Conservation (phyloP, 1,284 basidiomycete genomes). For the Puccinia sorghi region DNA sequence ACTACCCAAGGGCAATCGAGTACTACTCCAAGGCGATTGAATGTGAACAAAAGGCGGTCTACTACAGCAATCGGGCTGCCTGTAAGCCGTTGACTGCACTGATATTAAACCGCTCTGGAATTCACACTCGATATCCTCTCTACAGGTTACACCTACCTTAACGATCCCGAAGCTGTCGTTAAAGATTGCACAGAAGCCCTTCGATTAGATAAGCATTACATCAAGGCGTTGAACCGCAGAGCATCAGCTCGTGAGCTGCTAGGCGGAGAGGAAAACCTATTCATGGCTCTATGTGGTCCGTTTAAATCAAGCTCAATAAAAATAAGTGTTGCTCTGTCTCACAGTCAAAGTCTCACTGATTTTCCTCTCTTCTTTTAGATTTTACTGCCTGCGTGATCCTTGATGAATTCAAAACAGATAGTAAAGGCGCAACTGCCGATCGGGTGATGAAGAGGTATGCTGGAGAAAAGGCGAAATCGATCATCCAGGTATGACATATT, state of each 20-base stretch:
- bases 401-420: constrained; percentile 83
- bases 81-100: constrained; percentile 64
- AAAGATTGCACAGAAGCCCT: constrained; percentile 88
- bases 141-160: constrained; percentile 85
- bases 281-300: constrained; percentile 71
- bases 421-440: constrained; percentile 79
- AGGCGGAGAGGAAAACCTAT: constrained; percentile 65
- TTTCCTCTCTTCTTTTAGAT: constrained; percentile 66
- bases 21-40: constrained; percentile 91
- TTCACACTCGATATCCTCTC: not conserved
- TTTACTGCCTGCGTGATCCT: constrained; percentile 94
- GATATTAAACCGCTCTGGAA: not conserved
- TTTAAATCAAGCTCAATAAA: not conserved
- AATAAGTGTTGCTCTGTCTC: not conserved
- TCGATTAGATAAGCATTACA: constrained; percentile 77
- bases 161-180: constrained; percentile 79
- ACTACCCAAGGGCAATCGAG: constrained; percentile 74
- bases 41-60: constrained; percentile 75
- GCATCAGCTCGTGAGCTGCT: constrained; percentile 82
- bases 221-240: constrained; percentile 93
- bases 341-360: not conserved
- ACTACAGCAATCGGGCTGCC: constrained; percentile 95
- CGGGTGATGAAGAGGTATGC: constrained; percentile 86
- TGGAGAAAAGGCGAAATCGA: constrained; percentile 69
- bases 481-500: constrained; percentile 60